Evolutionary conservation across 768 basidiomycete species (phyloP).

Genomic region (Pholiota conissans): DNA sequence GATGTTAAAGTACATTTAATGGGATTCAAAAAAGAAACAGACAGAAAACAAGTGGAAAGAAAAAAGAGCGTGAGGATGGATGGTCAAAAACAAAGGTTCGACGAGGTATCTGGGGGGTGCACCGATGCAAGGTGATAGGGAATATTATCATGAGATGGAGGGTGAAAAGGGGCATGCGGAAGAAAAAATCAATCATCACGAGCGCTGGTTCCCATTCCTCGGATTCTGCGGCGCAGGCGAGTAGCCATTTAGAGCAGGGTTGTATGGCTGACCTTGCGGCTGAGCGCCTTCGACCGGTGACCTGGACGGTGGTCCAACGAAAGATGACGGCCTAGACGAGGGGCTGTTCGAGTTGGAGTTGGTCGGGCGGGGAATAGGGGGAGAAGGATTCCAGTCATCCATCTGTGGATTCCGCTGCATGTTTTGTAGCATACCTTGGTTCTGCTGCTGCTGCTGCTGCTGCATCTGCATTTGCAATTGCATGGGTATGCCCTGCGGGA

Average conservation of each 20-base stretch:
- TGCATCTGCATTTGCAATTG: slow-evolving; percentile 26
- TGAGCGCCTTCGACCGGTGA: slow-evolving; percentile 27
- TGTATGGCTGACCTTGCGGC: slow-evolving; percentile 30
- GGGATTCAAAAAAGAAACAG: slow-evolving; percentile 22
- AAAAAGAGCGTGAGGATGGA: neutral
- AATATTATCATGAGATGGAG: slow-evolving; percentile 20
- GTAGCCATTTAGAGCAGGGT: slow-evolving; percentile 41
- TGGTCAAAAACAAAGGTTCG: slow-evolving; percentile 9
- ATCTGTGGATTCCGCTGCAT: slow-evolving; percentile 26
- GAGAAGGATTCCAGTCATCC: slow-evolving; percentile 46
- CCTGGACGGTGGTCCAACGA: slow-evolving; percentile 38
- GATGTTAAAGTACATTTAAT: slow-evolving; percentile 66
- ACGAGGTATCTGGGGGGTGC: slow-evolving; percentile 16
- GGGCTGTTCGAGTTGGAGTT: slow-evolving; percentile 33
- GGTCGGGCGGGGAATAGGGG: slow-evolving; percentile 38
- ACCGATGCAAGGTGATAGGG: slow-evolving; percentile 19
- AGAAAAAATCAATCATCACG: slow-evolving; percentile 29
- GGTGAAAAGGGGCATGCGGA: slow-evolving; percentile 17
- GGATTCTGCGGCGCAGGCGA: slow-evolving; percentile 41
- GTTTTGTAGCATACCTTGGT: slow-evolving; percentile 49
- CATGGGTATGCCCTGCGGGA: slow-evolving; percentile 44
- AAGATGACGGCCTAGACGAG: slow-evolving; percentile 53
- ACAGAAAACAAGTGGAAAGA: neutral
- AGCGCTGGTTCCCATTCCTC: slow-evolving; percentile 45
- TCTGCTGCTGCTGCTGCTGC: slow-evolving; percentile 30